Percentiles rank a stretch among this genome's conserved stretches.
These are phyloP conservation scores for Elongisporangium prolatum DNA, from an alignment of 352 stramenopile species.

Conservation along the genomic window DNA sequence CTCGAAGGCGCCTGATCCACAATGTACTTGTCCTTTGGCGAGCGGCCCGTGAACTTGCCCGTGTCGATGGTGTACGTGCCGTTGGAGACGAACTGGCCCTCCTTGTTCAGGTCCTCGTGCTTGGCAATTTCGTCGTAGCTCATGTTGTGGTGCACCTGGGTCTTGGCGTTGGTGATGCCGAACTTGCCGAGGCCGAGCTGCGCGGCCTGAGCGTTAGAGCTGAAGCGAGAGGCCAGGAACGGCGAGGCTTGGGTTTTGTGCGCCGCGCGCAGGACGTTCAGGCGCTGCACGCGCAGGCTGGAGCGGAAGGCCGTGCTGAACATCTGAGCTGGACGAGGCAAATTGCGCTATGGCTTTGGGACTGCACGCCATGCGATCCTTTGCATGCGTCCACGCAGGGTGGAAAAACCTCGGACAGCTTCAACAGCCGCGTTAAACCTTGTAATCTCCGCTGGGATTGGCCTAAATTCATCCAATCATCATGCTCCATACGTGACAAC, in stretches of 20 bases:
- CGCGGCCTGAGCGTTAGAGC: conserved; percentile 36
- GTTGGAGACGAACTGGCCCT: conserved; percentile 87
- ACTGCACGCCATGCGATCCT: neutral
- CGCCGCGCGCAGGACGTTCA: conserved; percentile 29
- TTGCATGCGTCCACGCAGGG: neutral
- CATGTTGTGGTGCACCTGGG: conserved; percentile 94
- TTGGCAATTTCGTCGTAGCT: conserved; percentile 94
- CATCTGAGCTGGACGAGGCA: conserved; percentile 29
- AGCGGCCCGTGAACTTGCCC: conserved; percentile 98
- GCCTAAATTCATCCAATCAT: neutral
- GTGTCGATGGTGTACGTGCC: conserved; percentile 97
- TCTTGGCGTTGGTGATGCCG: conserved; percentile 87
- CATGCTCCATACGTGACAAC: neutral
- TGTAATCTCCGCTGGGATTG: neutral
- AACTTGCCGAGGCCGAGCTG: conserved; percentile 81
- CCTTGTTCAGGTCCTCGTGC: conserved; percentile 94
- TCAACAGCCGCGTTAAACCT: neutral
- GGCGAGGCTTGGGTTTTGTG: conserved; percentile 16
- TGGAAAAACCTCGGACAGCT: neutral
- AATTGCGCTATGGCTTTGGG: conserved; percentile 34
- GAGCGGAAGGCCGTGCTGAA: conserved; percentile 53
- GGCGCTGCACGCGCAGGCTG: conserved; percentile 52
- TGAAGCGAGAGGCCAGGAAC: conserved; percentile 27
- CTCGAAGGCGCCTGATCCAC: conserved; percentile 91
- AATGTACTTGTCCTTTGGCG: conserved; percentile 98